Evolutionary conservation across 257 asterid genomes (phyloP).

Genomic region (Striga asiatica): DNA sequence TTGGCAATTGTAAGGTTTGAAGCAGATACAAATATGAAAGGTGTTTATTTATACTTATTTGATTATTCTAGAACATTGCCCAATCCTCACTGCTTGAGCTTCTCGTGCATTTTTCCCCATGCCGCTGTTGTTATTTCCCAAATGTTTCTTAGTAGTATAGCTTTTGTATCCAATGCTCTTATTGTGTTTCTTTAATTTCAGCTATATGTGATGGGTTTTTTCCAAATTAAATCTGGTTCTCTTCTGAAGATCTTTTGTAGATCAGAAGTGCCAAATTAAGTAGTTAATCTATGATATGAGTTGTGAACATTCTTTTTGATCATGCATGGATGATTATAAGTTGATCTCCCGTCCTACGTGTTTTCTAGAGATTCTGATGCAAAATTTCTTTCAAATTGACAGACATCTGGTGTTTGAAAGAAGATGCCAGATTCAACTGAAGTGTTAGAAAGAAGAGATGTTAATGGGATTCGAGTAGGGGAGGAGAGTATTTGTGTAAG

Average conservation of each 20-base stretch:
- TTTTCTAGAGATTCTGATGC: not conserved
- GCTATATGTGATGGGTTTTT: not conserved
- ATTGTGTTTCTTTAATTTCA: too few species aligned
- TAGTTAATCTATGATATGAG: not conserved
- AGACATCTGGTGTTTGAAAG: slow-evolving; percentile 28
- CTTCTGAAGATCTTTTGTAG: too few species aligned
- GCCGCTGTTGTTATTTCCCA: too few species aligned
- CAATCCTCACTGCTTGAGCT: too few species aligned
- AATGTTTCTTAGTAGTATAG: too few species aligned
- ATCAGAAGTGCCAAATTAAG: not conserved
- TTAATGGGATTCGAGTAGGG: slow-evolving; percentile 12
- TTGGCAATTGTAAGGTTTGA: too few species aligned
- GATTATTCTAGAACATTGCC: too few species aligned
- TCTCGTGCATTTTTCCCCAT: too few species aligned
- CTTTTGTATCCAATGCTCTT: too few species aligned
- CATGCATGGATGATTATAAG: not conserved
- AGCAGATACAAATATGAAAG: too few species aligned
- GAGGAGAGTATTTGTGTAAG: slow-evolving; percentile 54
- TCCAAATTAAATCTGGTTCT: too few species aligned
- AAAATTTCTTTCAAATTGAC: not conserved
- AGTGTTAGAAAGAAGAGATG: not conserved
- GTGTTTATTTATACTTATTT: too few species aligned
- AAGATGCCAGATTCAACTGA: slow-evolving; percentile 38
- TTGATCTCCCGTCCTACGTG: not conserved
- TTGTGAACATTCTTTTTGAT: not conserved